Evolutionary conservation across 345 rosid genomes (phyloP), one percentile per base, ranked within the genome.

Genomic region (Sapria himalayana): DNA sequence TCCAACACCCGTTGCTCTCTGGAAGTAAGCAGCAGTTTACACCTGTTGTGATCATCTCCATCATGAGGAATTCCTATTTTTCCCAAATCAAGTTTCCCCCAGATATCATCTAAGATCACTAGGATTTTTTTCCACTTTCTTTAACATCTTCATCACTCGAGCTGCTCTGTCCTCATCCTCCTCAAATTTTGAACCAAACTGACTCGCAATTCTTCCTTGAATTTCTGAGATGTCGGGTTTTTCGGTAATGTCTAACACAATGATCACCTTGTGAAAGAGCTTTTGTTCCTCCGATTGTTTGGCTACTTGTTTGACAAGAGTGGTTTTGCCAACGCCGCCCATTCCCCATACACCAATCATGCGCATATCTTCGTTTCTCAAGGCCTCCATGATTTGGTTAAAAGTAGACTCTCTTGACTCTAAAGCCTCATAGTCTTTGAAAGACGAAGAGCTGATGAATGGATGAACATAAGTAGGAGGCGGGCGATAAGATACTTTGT

Each of bases 21-120:
- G 35, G 41, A 46, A 0, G 50, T 46, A 5, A 46, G 21, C 15
- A 46, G 1, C 11, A 46, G 15, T 1, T 34, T 34, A 17, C 32
- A 22, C 19, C 40, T 32, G 0, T 10, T 7, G 11, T 32, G 38
- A 29, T 44, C 17, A 5, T 3, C 9, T 0, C 48, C 27, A 3
- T 4, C 19, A n/a, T n/a, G n/a, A 19, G 48, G 48, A 44, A 44
- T 31, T 9, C 38, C 48, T 2, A 44, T 14, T 1, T 1, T 1
- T 8, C 15, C 8, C 38, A 44, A 31, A 19, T 32, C 1, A 3
- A 44, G 2, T 4, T 0, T 9, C 9, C 1, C 48, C 48, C 48
- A 44, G 8, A 29, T 2, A 6, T 31, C 38, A 15, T 31, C 48
- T 3, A 44, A 31, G 8, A 7, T 7, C 6, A 6, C 6, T 7